These are phyloP conservation scores for Elongisporangium anandrum DNA, from an alignment of 352 stramenopile species.

Conservation along the genomic window DNA sequence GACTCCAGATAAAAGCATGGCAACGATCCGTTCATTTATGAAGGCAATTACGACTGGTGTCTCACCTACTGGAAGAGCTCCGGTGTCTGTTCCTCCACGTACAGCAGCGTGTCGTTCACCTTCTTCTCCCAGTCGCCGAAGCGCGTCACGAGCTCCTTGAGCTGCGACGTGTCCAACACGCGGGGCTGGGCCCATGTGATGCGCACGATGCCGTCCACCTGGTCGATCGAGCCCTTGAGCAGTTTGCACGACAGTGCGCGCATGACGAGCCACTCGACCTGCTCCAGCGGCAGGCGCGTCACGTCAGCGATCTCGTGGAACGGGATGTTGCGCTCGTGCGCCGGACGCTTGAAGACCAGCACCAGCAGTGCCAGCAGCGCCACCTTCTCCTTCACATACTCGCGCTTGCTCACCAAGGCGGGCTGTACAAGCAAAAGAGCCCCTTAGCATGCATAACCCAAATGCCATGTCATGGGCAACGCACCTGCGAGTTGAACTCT, in stretches of 20 bases:
- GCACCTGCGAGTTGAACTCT: conserved; percentile 74
- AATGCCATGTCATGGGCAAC: neutral
- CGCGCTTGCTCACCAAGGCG: conserved; percentile 90
- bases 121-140: conserved; percentile 79
- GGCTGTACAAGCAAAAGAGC: conserved; percentile 44
- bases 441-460: conserved; percentile 1
- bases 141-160: conserved; percentile 67
- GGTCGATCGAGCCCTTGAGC: conserved; percentile 92
- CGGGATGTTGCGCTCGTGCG: conserved; percentile 90
- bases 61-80: conserved; percentile 76
- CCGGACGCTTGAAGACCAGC: conserved; percentile 94
- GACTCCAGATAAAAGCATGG: neutral
- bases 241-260: conserved; percentile 93
- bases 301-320: conserved; percentile 94
- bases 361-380: conserved; percentile 96
- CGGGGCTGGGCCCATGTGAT: conserved; percentile 95
- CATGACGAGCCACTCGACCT: conserved; percentile 99
- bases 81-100: conserved; percentile 83
- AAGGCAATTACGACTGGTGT: conserved; percentile 1
- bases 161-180: conserved; percentile 76
- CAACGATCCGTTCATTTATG: neutral
- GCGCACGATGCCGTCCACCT: conserved; percentile 92
- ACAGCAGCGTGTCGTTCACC: conserved; percentile 79
- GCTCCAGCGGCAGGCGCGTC: conserved; percentile 78
- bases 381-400: conserved; percentile 98